A percentile compares a stretch with the other conserved stretches of the same genome.
Evolutionary conservation across 108 stramenopile genomes (phyloP).

Genomic region (Ochromonas danica): DNA sequence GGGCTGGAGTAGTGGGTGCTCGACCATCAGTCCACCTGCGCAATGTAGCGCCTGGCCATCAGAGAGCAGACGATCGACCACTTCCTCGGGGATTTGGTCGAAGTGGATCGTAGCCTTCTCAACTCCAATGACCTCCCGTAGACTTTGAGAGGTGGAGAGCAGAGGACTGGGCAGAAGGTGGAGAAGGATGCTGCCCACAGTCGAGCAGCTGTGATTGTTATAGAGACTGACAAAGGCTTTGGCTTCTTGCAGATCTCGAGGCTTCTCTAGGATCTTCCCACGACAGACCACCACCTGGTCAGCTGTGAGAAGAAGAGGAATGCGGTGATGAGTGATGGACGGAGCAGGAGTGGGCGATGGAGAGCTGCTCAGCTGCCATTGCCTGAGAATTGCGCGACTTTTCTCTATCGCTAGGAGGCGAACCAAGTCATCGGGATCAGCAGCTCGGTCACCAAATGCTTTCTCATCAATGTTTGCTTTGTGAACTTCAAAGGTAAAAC

Average conservation of each 20-base stretch:
- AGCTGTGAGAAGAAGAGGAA: slow-evolving; percentile 44
- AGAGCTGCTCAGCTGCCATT: too few species aligned
- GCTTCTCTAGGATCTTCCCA: slow-evolving; percentile 42
- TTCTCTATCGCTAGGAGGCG: slow-evolving; percentile 42
- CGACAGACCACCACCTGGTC: slow-evolving; percentile 50
- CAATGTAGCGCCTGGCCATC: slow-evolving; percentile 41
- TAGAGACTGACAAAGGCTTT: background rate
- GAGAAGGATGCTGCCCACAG: slow-evolving; percentile 42
- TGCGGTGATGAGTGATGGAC: too few species aligned
- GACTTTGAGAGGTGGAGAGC: too few species aligned
- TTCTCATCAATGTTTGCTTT: slow-evolving; percentile 47
- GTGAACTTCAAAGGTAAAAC: slow-evolving; percentile 22
- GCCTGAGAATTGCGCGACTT: slow-evolving; percentile 40
- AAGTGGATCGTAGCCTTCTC: slow-evolving; percentile 42
- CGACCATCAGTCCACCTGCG: slow-evolving; percentile 48
- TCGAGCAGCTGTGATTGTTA: slow-evolving; percentile 29
- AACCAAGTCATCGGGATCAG: slow-evolving; percentile 41
- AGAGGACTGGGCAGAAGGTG: too few species aligned
- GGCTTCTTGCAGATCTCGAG: slow-evolving; percentile 39
- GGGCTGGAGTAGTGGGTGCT: slow-evolving; percentile 45
- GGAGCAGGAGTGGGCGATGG: too few species aligned
- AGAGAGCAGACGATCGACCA: slow-evolving; percentile 36
- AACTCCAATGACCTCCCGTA: slow-evolving; percentile 33
- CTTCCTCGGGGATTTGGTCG: slow-evolving; percentile 37
- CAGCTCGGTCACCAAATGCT: slow-evolving; percentile 43